A percentile compares a stretch with the other conserved stretches of the same genome.
Evolutionary conservation across 306 rosid species (phyloP).

Genomic region (Dicorynia guianensis): DNA sequence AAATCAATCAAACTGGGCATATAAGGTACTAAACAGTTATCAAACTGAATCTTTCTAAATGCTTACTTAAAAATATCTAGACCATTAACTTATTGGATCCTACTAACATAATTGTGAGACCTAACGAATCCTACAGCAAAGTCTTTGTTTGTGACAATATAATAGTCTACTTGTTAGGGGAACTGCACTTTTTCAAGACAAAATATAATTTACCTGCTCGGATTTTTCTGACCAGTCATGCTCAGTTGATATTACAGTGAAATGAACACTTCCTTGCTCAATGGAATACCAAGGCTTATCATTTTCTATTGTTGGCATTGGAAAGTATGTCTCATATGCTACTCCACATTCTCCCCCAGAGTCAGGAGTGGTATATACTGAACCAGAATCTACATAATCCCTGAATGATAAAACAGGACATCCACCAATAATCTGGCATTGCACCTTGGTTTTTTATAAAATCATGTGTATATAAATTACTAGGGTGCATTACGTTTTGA

Average conservation of each 20-base stretch:
- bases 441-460: background rate
- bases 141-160: too few relatives aligned
- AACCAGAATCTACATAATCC: slow-evolving; percentile 70
- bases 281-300: slow-evolving; percentile 96
- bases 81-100: too few relatives aligned
- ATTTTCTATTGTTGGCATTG: slow-evolving; percentile 75
- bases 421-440: slow-evolving; percentile 11
- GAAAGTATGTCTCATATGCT: slow-evolving; percentile 84
- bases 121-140: too few relatives aligned
- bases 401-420: slow-evolving; percentile 39
- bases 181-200: too few relatives aligned
- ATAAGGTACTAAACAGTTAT: background rate
- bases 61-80: too few relatives aligned
- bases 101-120: too few relatives aligned
- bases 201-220: slow-evolving; percentile 63
- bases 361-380: slow-evolving; percentile 66
- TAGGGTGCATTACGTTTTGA: background rate
- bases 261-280: slow-evolving; percentile 80
- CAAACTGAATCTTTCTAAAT: too few relatives aligned
- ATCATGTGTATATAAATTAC: background rate
- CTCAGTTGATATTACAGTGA: slow-evolving; percentile 87
- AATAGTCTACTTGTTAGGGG: too few relatives aligned
- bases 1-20: slow-evolving; percentile 24
- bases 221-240: slow-evolving; percentile 68
- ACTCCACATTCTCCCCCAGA: slow-evolving; percentile 98